Conservation (phyloP, 2,329 filamentous ascomycete genomes). For the Alternaria novae-zelandiae region DNA sequence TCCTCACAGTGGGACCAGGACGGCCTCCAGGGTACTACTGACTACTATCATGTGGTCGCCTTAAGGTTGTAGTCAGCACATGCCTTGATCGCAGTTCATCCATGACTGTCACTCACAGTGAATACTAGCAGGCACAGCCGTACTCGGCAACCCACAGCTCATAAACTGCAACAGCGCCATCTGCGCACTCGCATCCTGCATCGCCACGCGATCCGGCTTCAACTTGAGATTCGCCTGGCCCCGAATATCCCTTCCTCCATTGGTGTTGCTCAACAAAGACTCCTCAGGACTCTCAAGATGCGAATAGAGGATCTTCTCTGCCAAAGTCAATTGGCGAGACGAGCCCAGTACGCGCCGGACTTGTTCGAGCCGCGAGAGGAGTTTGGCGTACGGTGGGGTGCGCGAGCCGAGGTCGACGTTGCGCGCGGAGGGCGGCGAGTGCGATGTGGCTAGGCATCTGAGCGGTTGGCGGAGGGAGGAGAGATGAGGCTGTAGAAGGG, state of each 20-base stretch:
- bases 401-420: constrained; percentile 58
- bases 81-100: neutral
- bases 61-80: neutral
- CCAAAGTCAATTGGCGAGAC: constrained; percentile 74
- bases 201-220: constrained; percentile 95
- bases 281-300: constrained; percentile 91
- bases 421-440: constrained; percentile 31
- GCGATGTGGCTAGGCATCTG: constrained; percentile 44
- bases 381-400: constrained; percentile 81
- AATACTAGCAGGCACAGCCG: constrained; percentile 94
- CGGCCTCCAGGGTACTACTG: neutral
- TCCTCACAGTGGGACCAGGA: neutral
- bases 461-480: constrained; percentile 25
- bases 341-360: constrained; percentile 76
- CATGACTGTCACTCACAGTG: constrained; percentile 66
- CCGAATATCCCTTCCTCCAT: constrained; percentile 82
- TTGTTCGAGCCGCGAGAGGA: constrained; percentile 76
- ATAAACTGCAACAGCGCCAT: constrained; percentile 99
- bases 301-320: constrained; percentile 98
- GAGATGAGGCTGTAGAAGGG: constrained; percentile 28
- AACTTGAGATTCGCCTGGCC: constrained; percentile 93
- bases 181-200: constrained; percentile 98
- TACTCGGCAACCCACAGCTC: constrained; percentile 87
- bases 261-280: constrained; percentile 80
- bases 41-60: constrained; percentile 90